These are phyloP conservation scores for Misopates orontium DNA, from an alignment of 257 asterid species.

Conservation along the genomic window DNA sequence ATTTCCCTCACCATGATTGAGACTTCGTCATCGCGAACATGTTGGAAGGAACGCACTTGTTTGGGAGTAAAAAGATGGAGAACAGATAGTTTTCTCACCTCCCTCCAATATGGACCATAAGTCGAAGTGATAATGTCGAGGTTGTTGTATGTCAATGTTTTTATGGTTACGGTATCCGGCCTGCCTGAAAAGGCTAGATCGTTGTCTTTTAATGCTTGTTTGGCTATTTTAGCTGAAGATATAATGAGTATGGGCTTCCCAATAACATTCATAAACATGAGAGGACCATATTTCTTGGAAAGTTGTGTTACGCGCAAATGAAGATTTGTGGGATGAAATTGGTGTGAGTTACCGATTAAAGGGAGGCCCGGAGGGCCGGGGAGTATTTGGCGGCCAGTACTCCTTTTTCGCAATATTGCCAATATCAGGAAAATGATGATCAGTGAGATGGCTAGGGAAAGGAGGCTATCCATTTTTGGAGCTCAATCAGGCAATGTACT, in stretches of 20 bases:
- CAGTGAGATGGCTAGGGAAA: too few species aligned
- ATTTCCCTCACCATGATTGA: constrained; percentile 11
- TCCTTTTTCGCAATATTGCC: too few species aligned
- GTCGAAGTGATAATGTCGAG: background rate
- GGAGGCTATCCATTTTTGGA: too few species aligned
- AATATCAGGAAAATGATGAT: too few species aligned
- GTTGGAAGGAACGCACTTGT: background rate
- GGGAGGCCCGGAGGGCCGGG: constrained; percentile 18
- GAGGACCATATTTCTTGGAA: constrained; percentile 10
- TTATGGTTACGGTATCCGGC: background rate
- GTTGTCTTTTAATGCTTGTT: background rate
- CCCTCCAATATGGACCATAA: constrained; percentile 16
- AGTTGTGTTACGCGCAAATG: background rate
- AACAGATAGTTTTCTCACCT: background rate
- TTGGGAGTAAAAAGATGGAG: constrained; percentile 9
- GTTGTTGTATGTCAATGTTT: constrained; percentile 16
- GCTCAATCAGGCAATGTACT: too few species aligned
- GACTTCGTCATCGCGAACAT: constrained; percentile 13
- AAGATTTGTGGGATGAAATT: background rate
- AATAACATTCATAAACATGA: background rate
- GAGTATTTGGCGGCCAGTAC: too few species aligned
- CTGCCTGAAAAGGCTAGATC: constrained; percentile 17
- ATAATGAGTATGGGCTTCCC: background rate
- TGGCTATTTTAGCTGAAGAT: constrained; percentile 11
- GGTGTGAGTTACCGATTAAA: constrained; percentile 10